A percentile compares a stretch with the other conserved stretches of the same genome.
Conservation (phyloP, 257 asterid genomes). For the Przewalskia tangutica region DNA sequence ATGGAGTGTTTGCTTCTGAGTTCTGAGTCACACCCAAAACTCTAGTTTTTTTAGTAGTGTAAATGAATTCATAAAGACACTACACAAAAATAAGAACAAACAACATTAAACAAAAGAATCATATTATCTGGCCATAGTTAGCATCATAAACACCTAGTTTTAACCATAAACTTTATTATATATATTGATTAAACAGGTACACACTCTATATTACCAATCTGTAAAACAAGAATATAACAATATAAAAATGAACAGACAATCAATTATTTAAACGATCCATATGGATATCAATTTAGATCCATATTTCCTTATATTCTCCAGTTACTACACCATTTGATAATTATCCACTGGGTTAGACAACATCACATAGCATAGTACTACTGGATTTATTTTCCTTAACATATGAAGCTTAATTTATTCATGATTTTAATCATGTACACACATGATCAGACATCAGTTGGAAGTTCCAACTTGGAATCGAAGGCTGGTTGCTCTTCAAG, state of each 20-base stretch:
- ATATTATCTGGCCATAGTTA: too few species aligned
- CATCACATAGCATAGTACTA: neutral
- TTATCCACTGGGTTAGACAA: neutral
- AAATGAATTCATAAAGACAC: too few species aligned
- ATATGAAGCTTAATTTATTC: neutral
- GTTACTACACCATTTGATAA: neutral
- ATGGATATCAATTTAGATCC: neutral
- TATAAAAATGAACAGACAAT: neutral
- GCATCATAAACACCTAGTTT: too few species aligned
- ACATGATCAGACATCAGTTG: neutral
- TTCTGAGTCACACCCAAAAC: too few species aligned
- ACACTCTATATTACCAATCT: neutral
- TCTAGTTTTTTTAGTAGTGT: too few species aligned
- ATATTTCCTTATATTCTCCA: neutral
- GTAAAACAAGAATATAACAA: neutral
- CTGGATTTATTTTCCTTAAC: neutral
- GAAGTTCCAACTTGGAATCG: neutral
- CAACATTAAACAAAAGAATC: too few species aligned
- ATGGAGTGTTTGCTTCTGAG: too few species aligned
- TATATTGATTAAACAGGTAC: neutral
- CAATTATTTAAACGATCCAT: neutral
- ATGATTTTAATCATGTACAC: neutral
- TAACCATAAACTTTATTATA: too few species aligned
- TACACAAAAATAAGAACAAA: too few species aligned
- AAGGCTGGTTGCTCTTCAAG: neutral